These are phyloP conservation scores for Trypanosoma boissoni DNA, from an alignment of 208 protist genomes.

Conservation along the genomic window DNA sequence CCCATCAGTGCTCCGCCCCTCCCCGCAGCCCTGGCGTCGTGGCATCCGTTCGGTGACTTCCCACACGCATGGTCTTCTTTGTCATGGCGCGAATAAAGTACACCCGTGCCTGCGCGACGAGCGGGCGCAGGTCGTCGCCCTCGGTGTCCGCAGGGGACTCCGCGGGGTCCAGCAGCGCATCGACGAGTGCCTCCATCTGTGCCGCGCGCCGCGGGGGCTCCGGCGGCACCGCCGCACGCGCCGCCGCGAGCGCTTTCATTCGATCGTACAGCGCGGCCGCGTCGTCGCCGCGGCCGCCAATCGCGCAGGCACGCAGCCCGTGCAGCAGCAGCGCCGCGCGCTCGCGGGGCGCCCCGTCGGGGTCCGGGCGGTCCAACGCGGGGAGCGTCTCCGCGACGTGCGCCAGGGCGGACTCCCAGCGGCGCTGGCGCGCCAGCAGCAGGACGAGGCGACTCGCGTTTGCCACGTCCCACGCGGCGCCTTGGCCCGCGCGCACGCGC, in stretches of 20 bases:
- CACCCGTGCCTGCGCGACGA: slow-evolving; percentile 41
- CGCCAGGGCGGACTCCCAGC: slow-evolving; percentile 53
- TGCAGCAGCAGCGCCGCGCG: slow-evolving; percentile 40
- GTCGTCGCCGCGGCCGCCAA: slow-evolving; percentile 48
- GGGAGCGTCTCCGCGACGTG: slow-evolving; percentile 42
- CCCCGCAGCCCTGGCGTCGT: too few relatives aligned
- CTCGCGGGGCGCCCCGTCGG: neutral
- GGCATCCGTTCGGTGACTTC: neutral
- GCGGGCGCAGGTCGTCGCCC: slow-evolving; percentile 22
- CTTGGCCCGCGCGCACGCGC: slow-evolving; percentile 37
- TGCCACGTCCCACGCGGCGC: slow-evolving; percentile 33
- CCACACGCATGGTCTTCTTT: slow-evolving; percentile 42
- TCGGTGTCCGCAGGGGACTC: too few relatives aligned
- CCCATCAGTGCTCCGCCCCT: too few relatives aligned
- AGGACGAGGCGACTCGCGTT: slow-evolving; percentile 41
- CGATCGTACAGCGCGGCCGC: slow-evolving; percentile 50
- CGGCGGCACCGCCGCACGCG: neutral
- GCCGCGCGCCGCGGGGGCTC: neutral
- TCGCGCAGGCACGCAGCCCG: slow-evolving; percentile 62
- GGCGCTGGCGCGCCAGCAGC: slow-evolving; percentile 55
- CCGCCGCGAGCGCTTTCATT: slow-evolving; percentile 32
- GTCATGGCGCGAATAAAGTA: slow-evolving; percentile 79
- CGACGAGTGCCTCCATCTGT: too few relatives aligned
- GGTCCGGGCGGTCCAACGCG: slow-evolving; percentile 5
- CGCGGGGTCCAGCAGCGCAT: too few relatives aligned